These are phyloP conservation scores for Pythium apleroticum DNA, from an alignment of 352 stramenopile species.

Conservation along the genomic window DNA sequence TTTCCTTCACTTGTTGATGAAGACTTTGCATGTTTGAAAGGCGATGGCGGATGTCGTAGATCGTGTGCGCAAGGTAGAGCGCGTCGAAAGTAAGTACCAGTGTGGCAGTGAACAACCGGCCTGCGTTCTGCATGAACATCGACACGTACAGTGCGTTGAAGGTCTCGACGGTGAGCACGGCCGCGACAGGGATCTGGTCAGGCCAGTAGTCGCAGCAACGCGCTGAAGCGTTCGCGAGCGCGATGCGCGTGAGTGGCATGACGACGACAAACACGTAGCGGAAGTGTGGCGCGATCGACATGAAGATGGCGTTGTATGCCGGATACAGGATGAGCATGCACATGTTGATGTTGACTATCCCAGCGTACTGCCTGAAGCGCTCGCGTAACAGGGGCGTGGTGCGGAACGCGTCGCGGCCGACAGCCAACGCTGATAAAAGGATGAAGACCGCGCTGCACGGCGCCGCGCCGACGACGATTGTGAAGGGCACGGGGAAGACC, in stretches of 20 bases:
- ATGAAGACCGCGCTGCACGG: slow-evolving; percentile 26
- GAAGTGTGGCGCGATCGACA: not conserved
- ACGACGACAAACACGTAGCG: slow-evolving; percentile 17
- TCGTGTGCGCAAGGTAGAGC: not conserved
- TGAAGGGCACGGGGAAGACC: slow-evolving; percentile 42
- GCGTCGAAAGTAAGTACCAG: not conserved
- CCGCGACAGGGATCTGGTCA: slow-evolving; percentile 25
- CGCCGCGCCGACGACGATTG: slow-evolving; percentile 24
- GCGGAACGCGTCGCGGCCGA: slow-evolving; percentile 21
- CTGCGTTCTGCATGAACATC: slow-evolving; percentile 35
- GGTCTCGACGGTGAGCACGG: slow-evolving; percentile 31
- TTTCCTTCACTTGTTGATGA: not conserved
- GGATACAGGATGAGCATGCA: slow-evolving; percentile 25
- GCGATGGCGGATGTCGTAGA: not conserved
- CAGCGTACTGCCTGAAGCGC: slow-evolving; percentile 24
- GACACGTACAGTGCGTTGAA: slow-evolving; percentile 36
- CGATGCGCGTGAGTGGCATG: slow-evolving; percentile 23
- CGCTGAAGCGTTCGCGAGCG: slow-evolving; percentile 28
- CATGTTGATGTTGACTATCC: slow-evolving; percentile 9
- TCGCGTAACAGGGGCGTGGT: slow-evolving; percentile 17
- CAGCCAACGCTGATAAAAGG: slow-evolving; percentile 8
- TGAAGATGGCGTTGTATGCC: slow-evolving; percentile 20
- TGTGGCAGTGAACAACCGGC: not conserved
- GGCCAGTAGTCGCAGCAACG: slow-evolving; percentile 17
- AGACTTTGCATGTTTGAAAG: not conserved